Base-by-base conservation (phyloP, 139 green algal genomes). In the Edaphochlamys debaryana region DNA sequence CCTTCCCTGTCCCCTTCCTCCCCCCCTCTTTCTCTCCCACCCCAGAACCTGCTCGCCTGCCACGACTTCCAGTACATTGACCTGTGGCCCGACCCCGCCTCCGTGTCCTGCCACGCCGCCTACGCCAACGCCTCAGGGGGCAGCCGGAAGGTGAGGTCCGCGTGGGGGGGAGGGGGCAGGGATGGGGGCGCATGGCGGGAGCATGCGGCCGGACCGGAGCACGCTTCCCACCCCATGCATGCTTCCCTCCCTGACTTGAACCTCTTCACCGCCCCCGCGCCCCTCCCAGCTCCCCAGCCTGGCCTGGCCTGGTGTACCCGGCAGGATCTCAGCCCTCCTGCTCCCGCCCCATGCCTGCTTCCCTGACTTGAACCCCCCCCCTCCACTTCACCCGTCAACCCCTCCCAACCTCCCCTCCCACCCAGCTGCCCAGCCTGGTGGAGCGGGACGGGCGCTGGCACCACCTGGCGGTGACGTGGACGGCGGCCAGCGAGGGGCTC, bases 401-500 rank as follows among this genome's bases (percentile, higher is more conserved):
- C 19, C 19, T 0, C 66, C 23, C 36, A 8, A 32, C 67, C 25
- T 37, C 7, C 15, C 50, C 50, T 34, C 50, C 32, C 71, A 29
- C 48, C 30, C 69, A 87, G 71, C 88, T 87, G n/a, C 90, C 93
- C 45, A 88, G 45, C 30, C 73, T 93, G 56, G 84, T 95, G 63
- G 85, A 93, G 74, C 87, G 91, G 4, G 84, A 94, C 48, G 92
- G 90, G 13, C 36, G n/a, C 3, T 98, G 95, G 95, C 94, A 95
- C 74, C 95, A 98, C 83, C 60, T 98, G 56, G 95, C 95, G 17
- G 93, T 98, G 32, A 96, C 93, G 9, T 98, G 95, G 95, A 92
- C 86, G 23, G 70, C 86, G 1, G 85, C 79, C 0, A 73, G 92
- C 32, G 78, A 94, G 32, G 95, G 95, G 1, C 75, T 91, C n/a